A percentile compares a stretch with the other conserved stretches of the same genome.
phyloP scores from a whole-genome alignment of 352 stramenopile genomes.

The Phytophthora ohioensis region DNA sequence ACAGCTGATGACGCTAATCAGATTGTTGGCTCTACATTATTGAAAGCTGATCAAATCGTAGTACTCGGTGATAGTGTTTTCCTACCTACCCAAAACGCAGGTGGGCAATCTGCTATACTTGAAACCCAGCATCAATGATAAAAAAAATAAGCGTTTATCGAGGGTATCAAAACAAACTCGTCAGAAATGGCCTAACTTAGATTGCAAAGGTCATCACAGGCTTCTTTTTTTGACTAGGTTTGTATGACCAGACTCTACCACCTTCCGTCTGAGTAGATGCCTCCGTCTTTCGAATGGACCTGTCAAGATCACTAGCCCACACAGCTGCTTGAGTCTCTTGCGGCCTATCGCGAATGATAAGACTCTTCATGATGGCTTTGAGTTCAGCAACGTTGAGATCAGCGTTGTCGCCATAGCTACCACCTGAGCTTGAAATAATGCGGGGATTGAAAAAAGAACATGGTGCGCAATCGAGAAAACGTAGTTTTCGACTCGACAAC shows the following conservation, averaged over 20 bases:
- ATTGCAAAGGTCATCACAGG: constrained; percentile 25
- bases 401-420: no score
- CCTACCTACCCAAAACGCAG: constrained; percentile 1
- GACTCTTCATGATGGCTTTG: no score
- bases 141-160: constrained; percentile 24
- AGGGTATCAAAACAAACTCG: constrained; percentile 7
- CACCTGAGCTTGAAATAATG: no score
- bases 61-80: constrained; percentile 18
- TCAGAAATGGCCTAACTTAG: constrained; percentile 22
- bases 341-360: no score
- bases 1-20: constrained; percentile 11
- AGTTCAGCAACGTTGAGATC: no score
- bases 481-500: no score
- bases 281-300: constrained; percentile 15
- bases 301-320: constrained; percentile 8
- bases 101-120: constrained; percentile 20
- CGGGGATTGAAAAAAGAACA: no score
- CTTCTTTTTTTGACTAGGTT: constrained; percentile 16
- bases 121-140: constrained; percentile 12
- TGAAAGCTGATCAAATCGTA: constrained; percentile 10
- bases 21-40: constrained; percentile 9
- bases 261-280: constrained; percentile 23
- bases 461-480: no score
- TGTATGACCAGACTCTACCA: constrained; percentile 25
- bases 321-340: no score